These are phyloP conservation scores for Colletotrichum caudatum DNA, from an alignment of 2,329 filamentous ascomycete species.

Conservation along the genomic window DNA sequence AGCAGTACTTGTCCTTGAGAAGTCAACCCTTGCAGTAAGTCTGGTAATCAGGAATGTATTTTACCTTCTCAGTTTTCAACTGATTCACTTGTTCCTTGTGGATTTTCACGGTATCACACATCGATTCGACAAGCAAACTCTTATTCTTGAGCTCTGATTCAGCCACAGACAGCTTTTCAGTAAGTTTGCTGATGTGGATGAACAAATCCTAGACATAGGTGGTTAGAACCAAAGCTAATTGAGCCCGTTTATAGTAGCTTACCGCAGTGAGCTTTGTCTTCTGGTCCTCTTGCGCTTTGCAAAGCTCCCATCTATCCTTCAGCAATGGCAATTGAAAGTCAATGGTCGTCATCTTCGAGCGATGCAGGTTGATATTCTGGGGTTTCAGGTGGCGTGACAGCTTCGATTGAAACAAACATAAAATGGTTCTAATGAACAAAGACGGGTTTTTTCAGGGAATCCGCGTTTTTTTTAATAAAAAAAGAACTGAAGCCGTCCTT, in stretches of 20 bases:
- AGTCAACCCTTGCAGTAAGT: background rate
- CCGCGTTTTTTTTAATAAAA: background rate
- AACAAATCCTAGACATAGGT: conserved; percentile 19
- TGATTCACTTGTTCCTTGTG: background rate
- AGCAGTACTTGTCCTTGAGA: conserved; percentile 44
- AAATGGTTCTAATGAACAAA: background rate
- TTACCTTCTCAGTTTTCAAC: conserved; percentile 15
- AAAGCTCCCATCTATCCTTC: background rate
- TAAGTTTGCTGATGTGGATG: background rate
- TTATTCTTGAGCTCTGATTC: conserved; percentile 9
- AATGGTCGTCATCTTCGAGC: background rate
- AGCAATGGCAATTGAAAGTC: background rate
- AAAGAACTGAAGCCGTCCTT: too few relatives aligned
- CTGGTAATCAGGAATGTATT: background rate
- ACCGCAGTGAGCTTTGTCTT: conserved; percentile 8
- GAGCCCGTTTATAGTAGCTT: background rate
- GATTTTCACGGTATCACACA: background rate
- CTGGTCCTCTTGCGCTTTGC: conserved; percentile 18
- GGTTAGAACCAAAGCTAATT: background rate
- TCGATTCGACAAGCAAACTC: conserved; percentile 7
- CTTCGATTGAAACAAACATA: too few relatives aligned
- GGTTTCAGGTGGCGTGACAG: too few relatives aligned
- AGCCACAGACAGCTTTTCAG: background rate
- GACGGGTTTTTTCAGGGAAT: background rate
- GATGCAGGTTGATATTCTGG: too few relatives aligned